A percentile compares a stretch with the other conserved stretches of the same genome.
Conservation (phyloP, 2,329 filamentous ascomycete genomes). For the Zasmidium citrigriseum region DNA sequence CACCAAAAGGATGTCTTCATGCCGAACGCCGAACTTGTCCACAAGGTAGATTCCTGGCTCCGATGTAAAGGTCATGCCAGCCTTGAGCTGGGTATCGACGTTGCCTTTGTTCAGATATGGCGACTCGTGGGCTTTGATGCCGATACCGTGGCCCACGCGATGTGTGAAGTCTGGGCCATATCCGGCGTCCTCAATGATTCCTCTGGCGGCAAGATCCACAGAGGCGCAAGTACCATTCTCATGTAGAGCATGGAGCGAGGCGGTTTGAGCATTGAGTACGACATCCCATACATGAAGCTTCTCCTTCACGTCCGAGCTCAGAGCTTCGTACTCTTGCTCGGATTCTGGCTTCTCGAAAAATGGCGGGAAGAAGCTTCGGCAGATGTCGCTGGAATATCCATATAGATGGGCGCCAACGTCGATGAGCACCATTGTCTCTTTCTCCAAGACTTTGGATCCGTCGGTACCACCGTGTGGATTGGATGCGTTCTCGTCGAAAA, state of each 20-base stretch:
- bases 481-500: constrained; percentile 60
- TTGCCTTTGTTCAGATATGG: constrained; percentile 67
- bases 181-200: constrained; percentile 58
- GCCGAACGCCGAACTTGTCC: constrained; percentile 61
- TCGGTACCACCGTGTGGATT: constrained; percentile 57
- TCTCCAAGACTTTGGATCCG: constrained; percentile 51
- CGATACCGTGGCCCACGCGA: constrained; percentile 64
- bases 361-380: constrained; percentile 57
- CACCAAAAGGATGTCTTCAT: constrained; percentile 64
- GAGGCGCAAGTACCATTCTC: constrained; percentile 58
- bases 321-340: constrained; percentile 36
- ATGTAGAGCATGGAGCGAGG: constrained; percentile 53
- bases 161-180: constrained; percentile 64
- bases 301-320: constrained; percentile 37
- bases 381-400: constrained; percentile 66
- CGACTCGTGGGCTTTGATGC: constrained; percentile 67
- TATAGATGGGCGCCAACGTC: constrained; percentile 63
- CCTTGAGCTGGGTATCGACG: constrained; percentile 44
- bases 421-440: constrained; percentile 61
- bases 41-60: constrained; percentile 66
- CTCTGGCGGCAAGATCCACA: constrained; percentile 62
- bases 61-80: constrained; percentile 65
- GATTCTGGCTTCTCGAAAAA: constrained; percentile 33
- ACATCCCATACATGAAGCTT: constrained; percentile 62
- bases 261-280: constrained; percentile 63